Conservation (phyloP, 2,329 filamentous ascomycete species). For the Ophiostoma ulmi region DNA sequence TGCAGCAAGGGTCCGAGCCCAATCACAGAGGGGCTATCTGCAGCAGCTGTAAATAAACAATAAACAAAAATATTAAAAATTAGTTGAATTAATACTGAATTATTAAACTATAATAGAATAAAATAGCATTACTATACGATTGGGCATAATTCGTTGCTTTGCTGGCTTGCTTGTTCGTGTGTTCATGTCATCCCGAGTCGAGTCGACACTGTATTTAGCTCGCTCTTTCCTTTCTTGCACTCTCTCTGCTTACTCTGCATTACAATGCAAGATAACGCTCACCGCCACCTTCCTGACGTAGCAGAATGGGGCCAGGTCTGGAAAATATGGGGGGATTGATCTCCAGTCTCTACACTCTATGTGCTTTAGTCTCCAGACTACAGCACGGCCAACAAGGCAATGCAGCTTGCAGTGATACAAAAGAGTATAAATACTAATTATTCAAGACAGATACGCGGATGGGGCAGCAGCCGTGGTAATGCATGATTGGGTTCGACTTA, state of each 20-base stretch:
- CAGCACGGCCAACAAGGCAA: conserved; percentile 8
- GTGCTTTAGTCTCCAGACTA: neutral
- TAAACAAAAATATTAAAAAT: neutral
- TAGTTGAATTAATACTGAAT: neutral
- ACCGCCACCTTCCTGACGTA: conserved; percentile 11
- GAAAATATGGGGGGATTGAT: neutral
- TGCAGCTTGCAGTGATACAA: neutral
- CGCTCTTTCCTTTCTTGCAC: neutral
- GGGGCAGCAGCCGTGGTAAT: neutral
- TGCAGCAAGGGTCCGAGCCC: neutral
- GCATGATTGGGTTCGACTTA: neutral
- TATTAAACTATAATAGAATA: neutral
- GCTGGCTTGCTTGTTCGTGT: conserved; percentile 5
- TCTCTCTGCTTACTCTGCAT: neutral
- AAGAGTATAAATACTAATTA: neutral
- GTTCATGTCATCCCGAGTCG: neutral
- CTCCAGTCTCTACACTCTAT: neutral
- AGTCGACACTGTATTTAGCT: neutral
- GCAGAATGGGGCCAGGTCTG: conserved; percentile 1
- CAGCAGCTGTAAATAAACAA: neutral
- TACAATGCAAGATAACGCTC: neutral
- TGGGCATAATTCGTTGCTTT: neutral
- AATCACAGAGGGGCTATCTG: conserved; percentile 1
- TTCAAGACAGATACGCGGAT: neutral
- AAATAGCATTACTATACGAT: neutral